Base-by-base conservation (phyloP, 768 basidiomycete genomes). In the Tulasnella calospora region DNA sequence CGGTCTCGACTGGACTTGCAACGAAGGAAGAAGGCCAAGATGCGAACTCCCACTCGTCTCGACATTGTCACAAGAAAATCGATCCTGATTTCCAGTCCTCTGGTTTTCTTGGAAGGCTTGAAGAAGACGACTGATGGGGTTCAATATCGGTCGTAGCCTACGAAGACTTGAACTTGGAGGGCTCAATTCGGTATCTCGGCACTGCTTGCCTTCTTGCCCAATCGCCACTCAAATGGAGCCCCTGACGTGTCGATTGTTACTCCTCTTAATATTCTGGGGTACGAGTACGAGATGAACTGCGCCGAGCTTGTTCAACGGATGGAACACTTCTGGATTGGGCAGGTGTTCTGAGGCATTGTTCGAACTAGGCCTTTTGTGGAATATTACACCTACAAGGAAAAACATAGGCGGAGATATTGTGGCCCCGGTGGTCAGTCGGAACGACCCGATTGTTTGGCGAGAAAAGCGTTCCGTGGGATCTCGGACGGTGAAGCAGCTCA, bases 381-480 rank as follows among this genome's bases (percentile, higher is more conserved):
- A 67, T 67, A 67, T 67, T 67, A 19, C 61, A 67, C 23, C 30
- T 67, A 67, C 61, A 67, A 67, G 61, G 61, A 33, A 67, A 35
- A 35, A 30, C 30, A 67, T 35, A 35, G 61, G 61, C 61, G 61
- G 61, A 67, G 61, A 67, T 67, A 67, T 67, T 67, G 61, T 67
- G 61, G 61, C 12, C 30, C 61, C 61, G 61, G 61, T 67, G 61
- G 33, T 17, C 33, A 17, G 30, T 27, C 61, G 61, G 27, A 35
- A 67, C 61, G 61, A 67, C 27, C 61, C 61, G 61, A 67, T 67
- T 67, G 61, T 67, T 67, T 67, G 61, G 61, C 61, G 61, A 67
- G 61, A 67, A 67, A 67, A 67, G 61, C 61, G 61, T 35, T 67
- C 61, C 61, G 61, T 67, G 61, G 27, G 61, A 67, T 67, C 61